Evolutionary conservation across 116 monocot genomes (phyloP), one percentile per base, ranked within the genome.

Genomic region (Trichopus zeylanicus): DNA sequence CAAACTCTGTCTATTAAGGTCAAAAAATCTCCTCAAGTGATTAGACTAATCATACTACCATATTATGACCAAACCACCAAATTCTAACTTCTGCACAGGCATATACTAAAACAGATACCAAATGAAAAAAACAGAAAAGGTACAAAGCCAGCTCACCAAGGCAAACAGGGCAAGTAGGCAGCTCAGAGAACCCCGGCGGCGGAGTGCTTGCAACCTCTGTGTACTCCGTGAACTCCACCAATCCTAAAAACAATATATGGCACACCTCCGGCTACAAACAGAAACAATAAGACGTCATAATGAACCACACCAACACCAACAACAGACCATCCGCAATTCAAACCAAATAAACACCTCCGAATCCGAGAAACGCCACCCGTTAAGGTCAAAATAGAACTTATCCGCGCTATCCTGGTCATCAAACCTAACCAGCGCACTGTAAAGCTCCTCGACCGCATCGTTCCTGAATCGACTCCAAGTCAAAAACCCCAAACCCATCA

Each of bases 121-220:
- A 39, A 59, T 29, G 23, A 25, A 25, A n/a, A n/a, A n/a, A n/a
- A n/a, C n/a, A n/a, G n/a, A n/a, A n/a, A n/a, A n/a, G n/a, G n/a
- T n/a, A n/a, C n/a, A n/a, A n/a, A n/a, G n/a, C n/a, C n/a, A n/a
- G n/a, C 69, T 72, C 53, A 83, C 91, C 86, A 22, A 98, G 80
- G 66, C 98, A 98, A 53, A 91, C 80, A 46, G 91, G 88, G 58
- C 98, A 98, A 10, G 80, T 82, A 7, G 98, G 98, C 56, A 98
- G 64, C 73, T 91, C 98, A 3, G 75, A 80, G 21, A 59, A 91
- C 20, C 98, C 88, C 54, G 31, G 27, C 5, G 82, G 88, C 55
- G 91, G 77, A 66, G 64, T 82, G 13, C 33, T 28, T 6, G 82
- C 92, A 55, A 80, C 48, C 57, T 91, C 78, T 19, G 61, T 63